Base-by-base conservation (phyloP, 1,284 basidiomycete species). In the Neonothopanus nambi region DNA sequence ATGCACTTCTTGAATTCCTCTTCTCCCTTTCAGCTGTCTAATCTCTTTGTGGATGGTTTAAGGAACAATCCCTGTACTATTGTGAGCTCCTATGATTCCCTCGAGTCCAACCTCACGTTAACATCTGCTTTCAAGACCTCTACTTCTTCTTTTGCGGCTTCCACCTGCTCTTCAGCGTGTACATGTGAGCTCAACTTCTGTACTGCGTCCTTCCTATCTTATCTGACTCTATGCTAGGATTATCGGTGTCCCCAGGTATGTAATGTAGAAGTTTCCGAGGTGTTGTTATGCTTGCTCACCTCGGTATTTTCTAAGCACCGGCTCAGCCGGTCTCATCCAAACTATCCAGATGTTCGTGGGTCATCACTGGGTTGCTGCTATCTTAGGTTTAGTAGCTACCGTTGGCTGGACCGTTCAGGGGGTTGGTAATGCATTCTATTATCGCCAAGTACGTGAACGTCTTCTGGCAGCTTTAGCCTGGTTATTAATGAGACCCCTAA, bases 61-160 rank as follows among this genome's bases (percentile, higher is more conserved):
- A 92, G 90, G 89, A 92, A 73, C 89, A 92, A 82, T 81, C 90
- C 4, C 70, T 92, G 65, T 91, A 92, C 71, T 93, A 89, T 68
- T 92, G 89, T 87, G 72, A 68, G 84, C 54, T 57, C 59, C 60
- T 57, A 65, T 39, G 17, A 30, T 52, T 57, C 57, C 48, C 51
- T 57, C 62, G 56, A 68, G 61, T 63, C 61, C 65, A 53, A 58
- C 57, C 59, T 68, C 54, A 69, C 56, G 53, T 55, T 48, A 57
- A 59, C 64, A 48, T 59, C 65, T 57, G 66, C 48, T 43, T 35
- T 68, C 38, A 67, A 95, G 95, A 97, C 76, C 73, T 95, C 59
- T 98, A 92, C 79, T 96, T 96, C 77, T 84, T 97, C 72, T 98
- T 98, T 73, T 81, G 87, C 53, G 95, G 93, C 30, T 97, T 91